phyloP scores from a whole-genome alignment of 148 eudicot genomes.

The Pharnaceum exiguum region DNA sequence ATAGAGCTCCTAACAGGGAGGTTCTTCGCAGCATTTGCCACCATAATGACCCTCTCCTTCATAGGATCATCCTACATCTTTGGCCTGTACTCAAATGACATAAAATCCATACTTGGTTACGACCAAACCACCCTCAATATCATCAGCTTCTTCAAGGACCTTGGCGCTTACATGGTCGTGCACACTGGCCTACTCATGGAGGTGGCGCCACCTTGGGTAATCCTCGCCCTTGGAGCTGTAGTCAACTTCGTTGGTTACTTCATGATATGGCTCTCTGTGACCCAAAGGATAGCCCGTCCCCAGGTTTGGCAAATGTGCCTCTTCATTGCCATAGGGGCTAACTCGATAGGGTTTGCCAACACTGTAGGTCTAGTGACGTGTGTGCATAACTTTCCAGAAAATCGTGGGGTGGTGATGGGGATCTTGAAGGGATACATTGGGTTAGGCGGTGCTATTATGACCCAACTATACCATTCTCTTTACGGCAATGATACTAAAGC shows the following conservation, averaged over 20 bases:
- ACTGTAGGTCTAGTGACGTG: constrained; percentile 23
- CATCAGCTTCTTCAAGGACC: constrained; percentile 28
- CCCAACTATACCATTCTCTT: constrained; percentile 28
- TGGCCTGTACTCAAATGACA: constrained; percentile 29
- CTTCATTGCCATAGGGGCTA: constrained; percentile 22
- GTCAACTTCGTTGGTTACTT: constrained; percentile 27
- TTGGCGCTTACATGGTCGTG: constrained; percentile 26
- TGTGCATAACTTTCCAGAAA: constrained; percentile 31
- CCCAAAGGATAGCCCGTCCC: constrained; percentile 16
- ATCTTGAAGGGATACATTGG: constrained; percentile 29
- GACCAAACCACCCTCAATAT: constrained; percentile 32
- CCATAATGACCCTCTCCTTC: constrained; percentile 26
- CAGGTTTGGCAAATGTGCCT: constrained; percentile 29
- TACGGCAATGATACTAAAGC: constrained; percentile 14
- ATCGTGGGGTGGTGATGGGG: constrained; percentile 30
- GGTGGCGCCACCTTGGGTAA: constrained; percentile 27
- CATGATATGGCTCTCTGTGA: constrained; percentile 25
- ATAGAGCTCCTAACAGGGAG: constrained; percentile 19
- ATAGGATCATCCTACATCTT: constrained; percentile 28
- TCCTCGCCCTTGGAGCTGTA: constrained; percentile 18
- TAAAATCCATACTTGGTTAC: constrained; percentile 26
- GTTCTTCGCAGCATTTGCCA: constrained; percentile 22
- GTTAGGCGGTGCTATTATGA: constrained; percentile 30
- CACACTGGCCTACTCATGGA: constrained; percentile 28
- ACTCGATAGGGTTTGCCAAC: constrained; percentile 25